A percentile compares a stretch with the other conserved stretches of the same genome.
Conservation (phyloP, 2,329 filamentous ascomycete species). For the Epichloe bromicola region DNA sequence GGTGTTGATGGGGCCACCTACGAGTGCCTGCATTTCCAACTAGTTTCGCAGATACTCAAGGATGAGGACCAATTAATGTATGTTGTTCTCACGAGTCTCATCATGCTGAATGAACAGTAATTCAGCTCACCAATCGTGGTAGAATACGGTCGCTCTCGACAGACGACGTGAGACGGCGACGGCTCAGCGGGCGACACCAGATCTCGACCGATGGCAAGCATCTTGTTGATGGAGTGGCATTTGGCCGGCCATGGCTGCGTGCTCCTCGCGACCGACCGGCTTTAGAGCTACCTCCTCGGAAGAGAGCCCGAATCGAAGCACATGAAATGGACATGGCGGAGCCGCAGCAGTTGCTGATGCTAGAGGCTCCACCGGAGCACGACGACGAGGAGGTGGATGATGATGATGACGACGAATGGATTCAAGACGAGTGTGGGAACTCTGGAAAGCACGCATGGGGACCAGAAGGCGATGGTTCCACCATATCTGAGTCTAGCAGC, state of each 20-base stretch:
- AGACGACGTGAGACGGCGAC: constrained; percentile 59
- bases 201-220: constrained; percentile 69
- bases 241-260: constrained; percentile 60
- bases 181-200: constrained; percentile 65
- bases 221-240: constrained; percentile 74
- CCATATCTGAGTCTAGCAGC: not conserved
- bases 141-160: constrained; percentile 69
- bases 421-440: constrained; percentile 3
- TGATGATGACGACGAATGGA: constrained; percentile 9
- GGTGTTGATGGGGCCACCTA: constrained; percentile 46
- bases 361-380: constrained; percentile 20
- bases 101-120: not conserved
- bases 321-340: constrained; percentile 19
- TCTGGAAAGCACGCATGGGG: not conserved
- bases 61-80: constrained; percentile 77
- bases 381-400: constrained; percentile 26
- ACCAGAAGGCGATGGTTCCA: not conserved
- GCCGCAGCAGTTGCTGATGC: constrained; percentile 14
- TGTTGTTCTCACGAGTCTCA: constrained; percentile 19
- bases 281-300: constrained; percentile 61
- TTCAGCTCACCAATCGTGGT: not conserved
- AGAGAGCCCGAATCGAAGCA: constrained; percentile 43
- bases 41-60: constrained; percentile 55
- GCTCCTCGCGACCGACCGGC: constrained; percentile 47
- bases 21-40: constrained; percentile 79